Percentiles rank a stretch among this genome's conserved stretches.
phyloP scores from a whole-genome alignment of 768 basidiomycete genomes.

The Boletus vinaceobasis region DNA sequence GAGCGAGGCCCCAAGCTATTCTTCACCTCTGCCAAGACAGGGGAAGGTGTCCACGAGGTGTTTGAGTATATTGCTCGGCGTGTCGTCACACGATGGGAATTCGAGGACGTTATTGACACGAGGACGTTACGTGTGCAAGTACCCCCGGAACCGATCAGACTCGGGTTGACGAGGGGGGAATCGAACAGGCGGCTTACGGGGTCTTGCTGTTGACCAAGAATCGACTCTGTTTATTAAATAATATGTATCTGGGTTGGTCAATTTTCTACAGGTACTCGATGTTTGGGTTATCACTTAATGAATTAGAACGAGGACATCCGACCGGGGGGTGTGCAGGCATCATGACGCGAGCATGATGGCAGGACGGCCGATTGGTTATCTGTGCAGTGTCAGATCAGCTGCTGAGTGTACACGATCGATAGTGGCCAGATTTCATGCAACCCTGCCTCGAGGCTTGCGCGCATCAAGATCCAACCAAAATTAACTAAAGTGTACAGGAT shows the following conservation, averaged over 20 bases:
- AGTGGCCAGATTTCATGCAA: neutral
- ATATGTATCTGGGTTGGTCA: constrained; percentile 10
- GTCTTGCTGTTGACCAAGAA: constrained; percentile 18
- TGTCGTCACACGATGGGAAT: constrained; percentile 62
- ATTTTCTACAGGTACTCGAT: neutral
- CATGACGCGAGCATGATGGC: no score
- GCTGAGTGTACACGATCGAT: neutral
- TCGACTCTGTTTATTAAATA: constrained; percentile 17
- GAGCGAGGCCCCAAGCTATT: constrained; percentile 63
- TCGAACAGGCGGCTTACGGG: constrained; percentile 5
- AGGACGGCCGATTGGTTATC: no score
- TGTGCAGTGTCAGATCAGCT: neutral
- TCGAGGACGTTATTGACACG: constrained; percentile 56
- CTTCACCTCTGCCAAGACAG: constrained; percentile 77
- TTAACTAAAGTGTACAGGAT: no score
- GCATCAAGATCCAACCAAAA: no score
- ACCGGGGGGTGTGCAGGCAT: neutral
- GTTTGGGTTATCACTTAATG: neutral
- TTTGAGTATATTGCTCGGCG: constrained; percentile 72
- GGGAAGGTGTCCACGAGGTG: constrained; percentile 65
- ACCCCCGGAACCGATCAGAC: constrained; percentile 36
- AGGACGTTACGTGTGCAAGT: constrained; percentile 41
- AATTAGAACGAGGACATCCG: neutral
- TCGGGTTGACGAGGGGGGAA: constrained; percentile 23
- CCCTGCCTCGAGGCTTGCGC: neutral